Base-by-base conservation (phyloP, 257 asterid genomes). In the Galeopsis tetrahit region DNA sequence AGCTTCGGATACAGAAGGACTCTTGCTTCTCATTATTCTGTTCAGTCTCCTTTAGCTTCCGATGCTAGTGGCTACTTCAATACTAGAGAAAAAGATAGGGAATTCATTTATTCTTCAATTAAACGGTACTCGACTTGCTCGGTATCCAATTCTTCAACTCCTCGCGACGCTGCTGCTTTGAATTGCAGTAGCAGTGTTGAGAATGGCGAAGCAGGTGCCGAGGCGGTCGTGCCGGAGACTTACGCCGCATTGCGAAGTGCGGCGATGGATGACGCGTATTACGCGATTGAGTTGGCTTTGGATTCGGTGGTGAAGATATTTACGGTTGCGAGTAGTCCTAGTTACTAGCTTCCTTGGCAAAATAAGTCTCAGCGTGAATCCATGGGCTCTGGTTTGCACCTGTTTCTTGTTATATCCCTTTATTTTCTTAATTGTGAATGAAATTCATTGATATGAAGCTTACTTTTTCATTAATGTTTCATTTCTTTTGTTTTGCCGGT, bases 301-400 rank as follows among this genome's bases (percentile, higher is more conserved):
- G 99, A 91, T 76, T 91, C 96, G 8, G 99, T 94, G 62, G 96
- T 91, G 73, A 94, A 94, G 89, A 87, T 94, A 53, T 94, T 94
- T 71, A 89, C 98, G 9, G 96, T 94, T 39, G 81, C 98, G 43
- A 94, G 93, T 51, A 89, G 99, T 72, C 99, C 98, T 43, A 94
- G 82, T 75, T 94, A 94, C 83, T 84, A 84, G 76, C 88, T 88
- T 5, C 99, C 99, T 10, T 91, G 99, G 99, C 96, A 89, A 81
- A 94, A 91, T 63, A 94, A 91, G 86, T 73, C 91, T 59, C 97
- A 91, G 89, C 96, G 99, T 33, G 99, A 94, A 89, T 77, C 95
- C 33, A 91, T 84, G 80, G 99, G 99, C 79, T 94, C 99, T 62
- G 98, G 98, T 91, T 78, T 64, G 87, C 55, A 4, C 56, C 34